Percentiles rank a stretch among this genome's conserved stretches.
These are phyloP conservation scores for Lotmaria passim DNA, from an alignment of 208 protist species.

Conservation along the genomic window DNA sequence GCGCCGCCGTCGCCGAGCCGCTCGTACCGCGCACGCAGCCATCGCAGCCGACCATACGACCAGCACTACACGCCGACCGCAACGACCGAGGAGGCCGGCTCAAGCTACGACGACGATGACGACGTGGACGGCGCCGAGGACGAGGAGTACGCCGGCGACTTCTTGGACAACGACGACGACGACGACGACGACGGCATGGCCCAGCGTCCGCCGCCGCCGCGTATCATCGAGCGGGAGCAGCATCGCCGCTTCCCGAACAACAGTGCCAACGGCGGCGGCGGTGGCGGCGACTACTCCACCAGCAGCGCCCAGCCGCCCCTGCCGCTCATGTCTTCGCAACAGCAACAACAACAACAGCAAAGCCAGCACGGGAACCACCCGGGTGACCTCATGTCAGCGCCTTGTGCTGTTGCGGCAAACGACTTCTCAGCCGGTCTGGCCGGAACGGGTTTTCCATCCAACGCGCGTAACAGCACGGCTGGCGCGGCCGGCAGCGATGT, in stretches of 20 bases:
- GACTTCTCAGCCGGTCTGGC: neutral
- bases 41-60: slow-evolving; percentile 22
- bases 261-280: slow-evolving; percentile 11
- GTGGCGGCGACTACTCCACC: slow-evolving; percentile 26
- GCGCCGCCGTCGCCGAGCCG: slow-evolving; percentile 41
- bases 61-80: slow-evolving; percentile 57
- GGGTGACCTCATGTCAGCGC: neutral
- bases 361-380: slow-evolving; percentile 17
- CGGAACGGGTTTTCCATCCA: neutral
- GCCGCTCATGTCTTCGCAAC: neutral
- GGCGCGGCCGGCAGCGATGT: slow-evolving; percentile 17
- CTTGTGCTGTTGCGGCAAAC: neutral
- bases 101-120: slow-evolving; percentile 49
- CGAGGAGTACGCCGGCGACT: slow-evolving; percentile 33
- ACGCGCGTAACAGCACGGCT: slow-evolving; percentile 5
- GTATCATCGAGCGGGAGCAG: slow-evolving; percentile 89
- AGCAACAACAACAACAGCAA: slow-evolving; percentile 14
- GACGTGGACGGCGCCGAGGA: slow-evolving; percentile 16
- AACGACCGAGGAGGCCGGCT: slow-evolving; percentile 82
- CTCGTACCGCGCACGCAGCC: slow-evolving; percentile 39
- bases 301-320: slow-evolving; percentile 1
- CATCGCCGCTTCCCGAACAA: slow-evolving; percentile 47
- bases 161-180: slow-evolving; percentile 29
- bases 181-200: slow-evolving; percentile 25
- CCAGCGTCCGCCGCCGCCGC: slow-evolving; percentile 48